Evolutionary conservation across 805 yeast species (phyloP), one percentile per base, ranked within the genome.

Genomic region (Pachysolen tannophilus): DNA sequence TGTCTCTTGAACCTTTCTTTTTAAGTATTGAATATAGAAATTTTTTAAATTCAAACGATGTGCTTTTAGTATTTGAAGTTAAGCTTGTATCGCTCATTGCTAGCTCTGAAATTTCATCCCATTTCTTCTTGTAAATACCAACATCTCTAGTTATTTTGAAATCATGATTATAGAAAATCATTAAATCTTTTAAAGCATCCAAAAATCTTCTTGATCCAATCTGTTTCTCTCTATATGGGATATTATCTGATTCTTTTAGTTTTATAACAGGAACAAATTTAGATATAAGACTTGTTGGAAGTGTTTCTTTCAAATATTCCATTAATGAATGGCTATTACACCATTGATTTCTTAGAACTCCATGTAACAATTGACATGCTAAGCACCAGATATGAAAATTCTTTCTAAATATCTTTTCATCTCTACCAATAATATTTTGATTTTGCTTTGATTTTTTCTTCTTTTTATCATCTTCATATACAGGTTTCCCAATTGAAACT

Each of bases 291-390:
- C 58, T 54, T 0, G 57, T 55, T 0, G 92, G 76, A 0, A 84
- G 62, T 2, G 67, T 45, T 11, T 56, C 56, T 17, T 63, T 53
- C 10, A 86, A 54, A 8, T 46, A 43, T 13, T 45, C 35, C 13
- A 67, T 62, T 0, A 83, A 48, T 3, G 43, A 40, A 1, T 50
- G 47, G 41, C 75, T 72, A 39, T 72, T 73, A 41, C 86, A 69
- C 96, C 96, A 88, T 6, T 58, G 44, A 50, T 88, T 90, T 18
- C 95, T 66, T 3, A 74, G 47, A 0, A 64, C 63, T 0, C 87
- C 92, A 51, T 84, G 94, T 2, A 69, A 50, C 35, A 82, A 54
- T 73, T 85, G 71, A 17, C 69, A 55, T 11, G 72, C 60, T 2
- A 90, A 45, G 39, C 74, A 69, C 34, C 71, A 43, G 55, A 74